phyloP scores from a whole-genome alignment of 345 rosid genomes.

The Streptanthus diversifolius region DNA sequence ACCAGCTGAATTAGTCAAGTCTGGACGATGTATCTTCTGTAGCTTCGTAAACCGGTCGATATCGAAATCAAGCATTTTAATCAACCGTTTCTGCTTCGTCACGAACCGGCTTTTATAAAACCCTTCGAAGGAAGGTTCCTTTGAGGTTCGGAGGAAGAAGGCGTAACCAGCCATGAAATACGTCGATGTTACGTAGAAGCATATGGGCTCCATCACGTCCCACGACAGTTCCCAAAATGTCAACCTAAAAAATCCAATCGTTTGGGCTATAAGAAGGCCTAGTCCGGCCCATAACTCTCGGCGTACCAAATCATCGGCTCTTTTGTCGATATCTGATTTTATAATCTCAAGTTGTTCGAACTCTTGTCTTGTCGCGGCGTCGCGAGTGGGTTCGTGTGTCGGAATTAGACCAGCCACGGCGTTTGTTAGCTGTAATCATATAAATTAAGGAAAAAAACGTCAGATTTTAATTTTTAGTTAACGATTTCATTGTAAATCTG shows the following conservation, averaged over 20 bases:
- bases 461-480: background rate
- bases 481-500: background rate
- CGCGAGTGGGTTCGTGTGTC: conserved; percentile 26
- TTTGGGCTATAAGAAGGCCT: conserved; percentile 63
- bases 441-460: background rate
- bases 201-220: conserved; percentile 99
- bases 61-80: conserved; percentile 49
- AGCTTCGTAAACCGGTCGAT: conserved; percentile 52
- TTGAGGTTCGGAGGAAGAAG: conserved; percentile 80
- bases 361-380: conserved; percentile 57
- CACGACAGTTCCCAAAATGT: conserved; percentile 98
- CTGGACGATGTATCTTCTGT: conserved; percentile 35
- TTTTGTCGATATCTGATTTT: conserved; percentile 53
- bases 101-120: conserved; percentile 67
- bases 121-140: conserved; percentile 89
- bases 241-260: conserved; percentile 76
- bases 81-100: conserved; percentile 58
- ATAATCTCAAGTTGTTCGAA: conserved; percentile 51
- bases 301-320: conserved; percentile 55
- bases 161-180: conserved; percentile 74
- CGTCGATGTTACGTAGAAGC: conserved; percentile 76
- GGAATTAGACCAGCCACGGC: conserved; percentile 69
- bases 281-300: conserved; percentile 81
- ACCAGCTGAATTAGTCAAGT: background rate
- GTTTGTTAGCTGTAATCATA: conserved; percentile 54